Percentiles rank a stretch among this genome's conserved stretches.
These are phyloP conservation scores for Voacanga thouarsii DNA, from an alignment of 257 asterid species.

Conservation along the genomic window DNA sequence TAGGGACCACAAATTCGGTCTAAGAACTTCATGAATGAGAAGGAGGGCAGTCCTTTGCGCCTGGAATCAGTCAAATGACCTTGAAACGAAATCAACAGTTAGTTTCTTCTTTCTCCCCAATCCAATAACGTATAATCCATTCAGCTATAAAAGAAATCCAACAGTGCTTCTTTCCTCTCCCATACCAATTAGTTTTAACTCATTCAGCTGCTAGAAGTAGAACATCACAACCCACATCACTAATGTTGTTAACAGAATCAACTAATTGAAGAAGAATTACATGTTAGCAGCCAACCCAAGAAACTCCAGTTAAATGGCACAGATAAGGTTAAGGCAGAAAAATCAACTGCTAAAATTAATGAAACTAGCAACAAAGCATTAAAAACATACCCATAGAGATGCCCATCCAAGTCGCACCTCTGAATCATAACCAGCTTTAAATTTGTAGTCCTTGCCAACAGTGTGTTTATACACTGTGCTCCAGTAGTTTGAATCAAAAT, in stretches of 20 bases:
- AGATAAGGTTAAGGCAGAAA: neutral
- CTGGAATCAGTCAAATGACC: neutral
- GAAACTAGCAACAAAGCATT: neutral
- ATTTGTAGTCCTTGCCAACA: slow-evolving; percentile 72
- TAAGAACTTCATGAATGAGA: neutral
- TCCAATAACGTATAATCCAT: neutral
- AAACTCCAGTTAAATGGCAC: neutral
- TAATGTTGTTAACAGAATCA: neutral
- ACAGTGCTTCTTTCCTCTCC: neutral
- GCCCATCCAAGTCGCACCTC: slow-evolving; percentile 95
- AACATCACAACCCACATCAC: neutral
- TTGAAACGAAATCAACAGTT: neutral
- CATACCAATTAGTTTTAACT: neutral
- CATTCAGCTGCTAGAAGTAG: neutral
- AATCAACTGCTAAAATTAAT: neutral
- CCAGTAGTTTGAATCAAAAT: slow-evolving; percentile 78
- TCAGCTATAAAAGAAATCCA: neutral
- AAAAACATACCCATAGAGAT: slow-evolving; percentile 77
- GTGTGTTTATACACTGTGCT: slow-evolving; percentile 81
- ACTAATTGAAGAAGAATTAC: neutral
- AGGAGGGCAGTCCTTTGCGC: neutral
- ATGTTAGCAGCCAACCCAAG: neutral
- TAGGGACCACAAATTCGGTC: neutral
- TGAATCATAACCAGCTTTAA: slow-evolving; percentile 95
- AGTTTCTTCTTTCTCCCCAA: neutral